Evolutionary conservation across 2,329 filamentous ascomycete genomes (phyloP), one percentile per base, ranked within the genome.

Genomic region (Cordyceps farinosa): DNA sequence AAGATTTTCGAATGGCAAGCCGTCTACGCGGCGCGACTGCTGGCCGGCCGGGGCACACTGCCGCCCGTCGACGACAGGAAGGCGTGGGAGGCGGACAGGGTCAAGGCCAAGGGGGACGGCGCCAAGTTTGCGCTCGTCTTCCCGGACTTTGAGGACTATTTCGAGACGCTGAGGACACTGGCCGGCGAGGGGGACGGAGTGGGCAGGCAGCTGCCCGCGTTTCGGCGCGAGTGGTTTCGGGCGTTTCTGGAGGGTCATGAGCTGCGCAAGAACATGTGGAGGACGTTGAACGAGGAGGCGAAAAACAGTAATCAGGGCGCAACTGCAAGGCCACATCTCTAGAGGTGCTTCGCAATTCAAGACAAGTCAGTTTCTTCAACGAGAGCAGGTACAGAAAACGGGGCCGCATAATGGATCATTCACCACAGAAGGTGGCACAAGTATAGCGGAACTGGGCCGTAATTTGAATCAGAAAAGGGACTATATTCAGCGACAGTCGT

Each of bases 1-100:
- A 88, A 87, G 70, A 80, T 89, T 36, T 89, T 88, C 62, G 87
- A 89, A 73, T 89, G 85, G 84, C 87, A 89, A 69, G 85, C 86
- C 7, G 86, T 89, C 0, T 78, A 84, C 1, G 84, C 82, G 0
- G 86, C 87, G 1, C 77, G 86, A 0, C 72, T 87, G 2, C 76
- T 89, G 0, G 81, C 86, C 0, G 84, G 84, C 0, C 77, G 84
- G 1, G 80, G 79, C 0, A 73, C 67, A 0, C 72, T 88, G 1
- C 87, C 87, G 0, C 66, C 79, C 0, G 29, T 74, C 0, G 73
- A 76, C 13, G 82, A 82, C 61, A 84, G 85, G 76, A 68, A 75
- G 40, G 70, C 68, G 27, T 89, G 87, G 87, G 87, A 89, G 67
- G 68, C 70, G 2, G 80, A 86, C 2, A 75, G 86, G 0, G 80